Base-by-base conservation (phyloP, 2,329 filamentous ascomycete species). In the Hirsutella thompsonii region DNA sequence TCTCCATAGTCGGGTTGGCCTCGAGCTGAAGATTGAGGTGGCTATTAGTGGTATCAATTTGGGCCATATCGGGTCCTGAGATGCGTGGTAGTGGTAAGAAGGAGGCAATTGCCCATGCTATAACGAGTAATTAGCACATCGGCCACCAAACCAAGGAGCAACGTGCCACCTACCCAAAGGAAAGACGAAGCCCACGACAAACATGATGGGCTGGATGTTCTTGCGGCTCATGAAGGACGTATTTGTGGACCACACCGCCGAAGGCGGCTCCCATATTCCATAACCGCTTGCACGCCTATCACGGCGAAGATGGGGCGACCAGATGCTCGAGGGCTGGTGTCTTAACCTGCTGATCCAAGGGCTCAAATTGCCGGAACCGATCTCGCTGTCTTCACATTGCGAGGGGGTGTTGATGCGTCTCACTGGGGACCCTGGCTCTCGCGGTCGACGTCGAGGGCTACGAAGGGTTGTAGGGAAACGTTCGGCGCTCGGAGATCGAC, bases 81-180 rank as follows among this genome's bases (percentile, higher is more conserved):
- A 71, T 70, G 2, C 66, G 64, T 9, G 83, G 83, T 6, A 93
- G 61, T 1, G 84, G 83, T 11, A 92, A 66, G 41, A 89, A 70
- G 1, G 85, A 75, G 2, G 81, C 87, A 47, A 87, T 67, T 64
- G 90, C 83, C 86, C 86, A 93, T 42, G 81, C 82, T 81, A 49
- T 38, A 40, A 18, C 39, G 6, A 10, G 33, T 38, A 45, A 16
- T 18, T 30, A 37, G 39, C 38, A 43, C 16, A 9, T 10, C 8
- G 4, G 30, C n/a, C 16, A 23, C 3, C 13, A 23, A n/a, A n/a
- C n/a, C 1, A 10, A 33, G 5, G 8, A 13, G 11, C 2, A 9
- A 13, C 4, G 14, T 13, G 32, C 8, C 3, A 59, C 76, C 60
- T 63, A 82, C 78, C 69, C 45, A 87, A 70, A 5, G 85, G 87